phyloP scores from a whole-genome alignment of 108 stramenopile genomes.

The Cyclotella atomus region DNA sequence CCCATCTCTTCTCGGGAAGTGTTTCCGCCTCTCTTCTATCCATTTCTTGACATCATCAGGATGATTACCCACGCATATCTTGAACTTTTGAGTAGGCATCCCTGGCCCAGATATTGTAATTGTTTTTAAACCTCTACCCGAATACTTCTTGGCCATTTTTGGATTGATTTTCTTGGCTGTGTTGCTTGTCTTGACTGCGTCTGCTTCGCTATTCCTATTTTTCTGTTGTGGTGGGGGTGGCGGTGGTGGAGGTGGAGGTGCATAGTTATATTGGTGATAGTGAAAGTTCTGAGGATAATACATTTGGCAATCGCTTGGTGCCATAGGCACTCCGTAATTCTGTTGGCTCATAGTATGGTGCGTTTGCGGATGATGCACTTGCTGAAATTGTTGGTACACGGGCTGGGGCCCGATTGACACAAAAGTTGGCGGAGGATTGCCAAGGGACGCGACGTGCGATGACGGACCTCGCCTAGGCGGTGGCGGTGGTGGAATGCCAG shows the following conservation, averaged over 20 bases:
- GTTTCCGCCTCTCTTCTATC: conserved; percentile 81
- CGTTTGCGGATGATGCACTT: conserved; percentile 10
- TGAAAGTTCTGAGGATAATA: not conserved
- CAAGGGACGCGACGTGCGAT: conserved; percentile 11
- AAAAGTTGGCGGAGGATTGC: conserved; percentile 13
- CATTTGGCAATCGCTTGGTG: not conserved
- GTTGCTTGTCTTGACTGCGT: not conserved
- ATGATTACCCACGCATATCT: conserved; percentile 88
- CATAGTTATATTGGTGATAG: conserved; percentile 9
- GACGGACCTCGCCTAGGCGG: not conserved
- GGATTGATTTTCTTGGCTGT: conserved; percentile 37
- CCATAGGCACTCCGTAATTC: not conserved
- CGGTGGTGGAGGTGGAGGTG: conserved; percentile 29
- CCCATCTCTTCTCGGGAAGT: conserved; percentile 62
- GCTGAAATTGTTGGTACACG: not conserved
- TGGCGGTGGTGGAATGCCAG: conserved; percentile 31
- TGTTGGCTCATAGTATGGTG: conserved; percentile 1
- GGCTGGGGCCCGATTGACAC: not conserved
- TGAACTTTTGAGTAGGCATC: conserved; percentile 74
- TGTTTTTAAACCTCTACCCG: conserved; percentile 82
- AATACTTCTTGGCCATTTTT: conserved; percentile 61
- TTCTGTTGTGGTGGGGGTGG: conserved; percentile 7
- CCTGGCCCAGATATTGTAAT: conserved; percentile 80
- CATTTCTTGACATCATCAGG: conserved; percentile 85
- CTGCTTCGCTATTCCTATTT: not conserved